Percentiles rank a stretch among this genome's conserved stretches.
Evolutionary conservation across 306 rosid species (phyloP).

Genomic region (Trifolium subterraneum): DNA sequence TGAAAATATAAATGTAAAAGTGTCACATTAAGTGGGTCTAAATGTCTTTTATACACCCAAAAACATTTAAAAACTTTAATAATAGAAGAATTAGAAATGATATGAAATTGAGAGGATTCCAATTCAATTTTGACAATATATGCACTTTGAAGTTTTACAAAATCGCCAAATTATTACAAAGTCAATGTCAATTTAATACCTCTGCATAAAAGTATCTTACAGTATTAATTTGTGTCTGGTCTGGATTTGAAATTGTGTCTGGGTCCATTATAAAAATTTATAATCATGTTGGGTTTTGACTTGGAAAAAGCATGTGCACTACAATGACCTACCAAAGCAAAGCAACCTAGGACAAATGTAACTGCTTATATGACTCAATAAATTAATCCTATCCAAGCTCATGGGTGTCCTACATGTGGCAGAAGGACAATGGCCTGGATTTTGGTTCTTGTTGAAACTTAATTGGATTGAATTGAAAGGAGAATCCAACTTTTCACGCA

Average conservation of each 20-base stretch:
- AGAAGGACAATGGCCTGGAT: conserved; percentile 5
- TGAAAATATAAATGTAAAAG: no score
- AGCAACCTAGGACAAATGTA: conserved; percentile 38
- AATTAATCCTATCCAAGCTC: neutral
- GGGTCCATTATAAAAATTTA: neutral
- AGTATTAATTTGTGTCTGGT: neutral
- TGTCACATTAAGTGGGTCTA: no score
- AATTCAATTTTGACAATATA: no score
- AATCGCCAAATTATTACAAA: no score
- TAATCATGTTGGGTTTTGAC: conserved; percentile 35
- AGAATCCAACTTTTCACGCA: no score
- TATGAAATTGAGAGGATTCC: no score
- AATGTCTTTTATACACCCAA: no score
- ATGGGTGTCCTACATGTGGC: conserved; percentile 39
- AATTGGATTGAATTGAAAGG: no score
- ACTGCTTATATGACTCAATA: conserved; percentile 8
- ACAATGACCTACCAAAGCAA: neutral
- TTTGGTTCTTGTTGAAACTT: conserved; percentile 4
- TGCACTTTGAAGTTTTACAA: no score
- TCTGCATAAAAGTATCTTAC: neutral
- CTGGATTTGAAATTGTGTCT: conserved; percentile 8
- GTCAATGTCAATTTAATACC: neutral
- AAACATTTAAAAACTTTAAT: no score
- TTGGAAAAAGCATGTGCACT: conserved; percentile 26
- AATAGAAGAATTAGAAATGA: no score